phyloP scores from a whole-genome alignment of 2,329 filamentous ascomycete species.

The Penicillium thymicola region DNA sequence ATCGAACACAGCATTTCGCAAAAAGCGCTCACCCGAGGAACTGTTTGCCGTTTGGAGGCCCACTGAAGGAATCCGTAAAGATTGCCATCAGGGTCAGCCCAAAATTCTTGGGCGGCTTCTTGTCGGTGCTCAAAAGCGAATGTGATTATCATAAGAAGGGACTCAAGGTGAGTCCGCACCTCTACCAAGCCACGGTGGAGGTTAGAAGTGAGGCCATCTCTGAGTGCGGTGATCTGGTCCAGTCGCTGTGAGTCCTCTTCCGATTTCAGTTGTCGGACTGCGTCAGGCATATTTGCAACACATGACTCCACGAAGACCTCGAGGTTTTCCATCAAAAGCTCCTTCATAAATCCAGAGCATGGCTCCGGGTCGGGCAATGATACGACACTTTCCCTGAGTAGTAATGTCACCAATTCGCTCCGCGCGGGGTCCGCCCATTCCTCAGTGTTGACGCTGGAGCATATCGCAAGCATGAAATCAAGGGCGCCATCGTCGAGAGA shows the following conservation, averaged over 20 bases:
- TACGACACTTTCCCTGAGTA: slow-evolving; percentile 74
- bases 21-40: slow-evolving; percentile 92
- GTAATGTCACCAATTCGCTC: slow-evolving; percentile 73
- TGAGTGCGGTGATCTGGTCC: slow-evolving; percentile 45
- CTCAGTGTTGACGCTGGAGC: slow-evolving; percentile 73
- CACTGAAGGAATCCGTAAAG: slow-evolving; percentile 93
- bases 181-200: slow-evolving; percentile 42
- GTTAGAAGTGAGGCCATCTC: slow-evolving; percentile 42
- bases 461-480: slow-evolving; percentile 83
- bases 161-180: slow-evolving; percentile 65
- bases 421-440: slow-evolving; percentile 88
- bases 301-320: slow-evolving; percentile 88
- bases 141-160: slow-evolving; percentile 87
- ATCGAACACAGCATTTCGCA: slow-evolving; percentile 94
- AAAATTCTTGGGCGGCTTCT: slow-evolving; percentile 83
- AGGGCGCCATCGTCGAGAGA: slow-evolving; percentile 85
- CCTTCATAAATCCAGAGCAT: slow-evolving; percentile 70
- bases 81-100: slow-evolving; percentile 88
- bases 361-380: slow-evolving; percentile 64
- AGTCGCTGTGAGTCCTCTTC: slow-evolving; percentile 80
- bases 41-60: slow-evolving; percentile 93
- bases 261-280: slow-evolving; percentile 76
- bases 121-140: slow-evolving; percentile 84
- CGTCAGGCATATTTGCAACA: slow-evolving; percentile 92
- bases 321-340: slow-evolving; percentile 71